These are phyloP conservation scores for Colletotrichum chrysophilum DNA, from an alignment of 2,329 filamentous ascomycete genomes.

Conservation along the genomic window DNA sequence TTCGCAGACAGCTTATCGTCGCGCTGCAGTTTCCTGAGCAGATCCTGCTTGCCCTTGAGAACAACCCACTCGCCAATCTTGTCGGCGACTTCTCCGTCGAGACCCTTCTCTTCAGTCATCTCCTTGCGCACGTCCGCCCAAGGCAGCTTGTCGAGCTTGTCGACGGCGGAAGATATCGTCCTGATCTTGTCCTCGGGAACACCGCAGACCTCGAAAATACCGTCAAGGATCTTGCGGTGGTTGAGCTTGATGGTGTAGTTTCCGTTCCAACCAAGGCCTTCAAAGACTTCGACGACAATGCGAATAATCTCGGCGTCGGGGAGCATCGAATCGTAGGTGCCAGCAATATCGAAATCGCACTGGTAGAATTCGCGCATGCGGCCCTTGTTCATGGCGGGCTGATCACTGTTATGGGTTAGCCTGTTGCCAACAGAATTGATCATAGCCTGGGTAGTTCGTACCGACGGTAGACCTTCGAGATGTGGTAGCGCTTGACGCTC, in stretches of 20 bases:
- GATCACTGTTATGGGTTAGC: conserved; percentile 59
- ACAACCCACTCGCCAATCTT: conserved; percentile 87
- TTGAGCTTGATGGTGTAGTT: conserved; percentile 91
- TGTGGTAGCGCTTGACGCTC: conserved; percentile 92
- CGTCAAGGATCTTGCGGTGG: conserved; percentile 92
- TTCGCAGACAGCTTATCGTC: conserved; percentile 75
- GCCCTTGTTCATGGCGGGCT: conserved; percentile 86
- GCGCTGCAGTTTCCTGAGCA: conserved; percentile 72
- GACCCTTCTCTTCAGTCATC: conserved; percentile 91
- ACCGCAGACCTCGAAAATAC: conserved; percentile 88
- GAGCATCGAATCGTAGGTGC: conserved; percentile 86
- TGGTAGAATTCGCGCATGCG: conserved; percentile 97
- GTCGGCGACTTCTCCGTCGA: conserved; percentile 79
- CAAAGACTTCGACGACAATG: conserved; percentile 85
- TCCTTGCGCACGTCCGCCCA: conserved; percentile 91
- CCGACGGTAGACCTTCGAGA: conserved; percentile 77
- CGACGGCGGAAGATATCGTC: conserved; percentile 88
- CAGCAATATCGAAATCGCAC: conserved; percentile 95
- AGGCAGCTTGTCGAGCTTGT: conserved; percentile 92
- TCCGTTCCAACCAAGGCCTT: conserved; percentile 75
- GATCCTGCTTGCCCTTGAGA: conserved; percentile 74
- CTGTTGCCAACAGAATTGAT: background rate
- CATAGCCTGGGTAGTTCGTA: background rate
- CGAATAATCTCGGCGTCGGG: conserved; percentile 89
- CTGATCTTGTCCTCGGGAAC: conserved; percentile 88